Conservation (phyloP, 1,284 basidiomycete genomes). For the Irpex sp. region DNA sequence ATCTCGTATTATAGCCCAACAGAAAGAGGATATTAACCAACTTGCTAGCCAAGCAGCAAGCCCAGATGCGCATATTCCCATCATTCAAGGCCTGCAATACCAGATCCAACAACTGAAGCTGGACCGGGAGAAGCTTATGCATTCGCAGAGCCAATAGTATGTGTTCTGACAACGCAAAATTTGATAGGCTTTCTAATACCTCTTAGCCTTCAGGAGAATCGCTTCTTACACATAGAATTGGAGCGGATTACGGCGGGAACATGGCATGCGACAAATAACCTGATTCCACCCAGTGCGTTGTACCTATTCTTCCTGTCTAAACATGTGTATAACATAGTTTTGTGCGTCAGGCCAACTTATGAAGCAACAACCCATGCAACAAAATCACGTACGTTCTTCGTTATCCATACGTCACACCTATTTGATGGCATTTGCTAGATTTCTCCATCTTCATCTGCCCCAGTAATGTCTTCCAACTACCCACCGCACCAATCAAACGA, state of each 20-base stretch:
- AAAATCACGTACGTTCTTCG: neutral
- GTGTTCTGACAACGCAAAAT: neutral
- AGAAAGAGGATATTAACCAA: conserved; percentile 16
- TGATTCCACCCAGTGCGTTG: neutral
- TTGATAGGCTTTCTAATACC: neutral
- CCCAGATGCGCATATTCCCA: conserved; percentile 6
- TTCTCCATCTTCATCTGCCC: neutral
- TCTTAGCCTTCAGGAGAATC: neutral
- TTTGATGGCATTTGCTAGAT: neutral
- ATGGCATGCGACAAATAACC: neutral
- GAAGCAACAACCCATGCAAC: neutral
- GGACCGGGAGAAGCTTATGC: conserved; percentile 1
- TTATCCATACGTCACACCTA: neutral
- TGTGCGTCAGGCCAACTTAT: neutral
- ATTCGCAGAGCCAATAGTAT: neutral
- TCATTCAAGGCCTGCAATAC: conserved; percentile 13
- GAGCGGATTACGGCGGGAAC: neutral
- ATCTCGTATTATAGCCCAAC: conserved; percentile 15
- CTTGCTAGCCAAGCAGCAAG: neutral
- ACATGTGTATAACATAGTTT: neutral
- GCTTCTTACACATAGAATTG: neutral
- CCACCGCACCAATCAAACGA: neutral
- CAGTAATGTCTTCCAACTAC: neutral
- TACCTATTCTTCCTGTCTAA: neutral
- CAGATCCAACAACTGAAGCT: conserved; percentile 8